Conservation (phyloP, 495 filamentous ascomycete genomes). For the Aspergillus sparsus region DNA sequence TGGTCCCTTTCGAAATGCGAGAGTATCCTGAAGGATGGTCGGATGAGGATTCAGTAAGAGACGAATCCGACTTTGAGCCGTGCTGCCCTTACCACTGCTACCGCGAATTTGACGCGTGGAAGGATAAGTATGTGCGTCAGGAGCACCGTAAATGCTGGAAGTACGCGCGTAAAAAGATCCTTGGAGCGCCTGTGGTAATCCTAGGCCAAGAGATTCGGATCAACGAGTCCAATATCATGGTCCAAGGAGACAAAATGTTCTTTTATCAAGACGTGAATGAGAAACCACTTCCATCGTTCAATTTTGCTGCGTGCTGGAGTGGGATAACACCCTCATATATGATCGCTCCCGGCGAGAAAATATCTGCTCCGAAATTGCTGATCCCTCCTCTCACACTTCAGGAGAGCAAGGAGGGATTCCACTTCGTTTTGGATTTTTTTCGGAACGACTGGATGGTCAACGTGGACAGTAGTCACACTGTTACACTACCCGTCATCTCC, state of each 20-base stretch:
- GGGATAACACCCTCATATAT: not conserved
- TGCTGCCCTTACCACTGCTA: slow-evolving; percentile 4
- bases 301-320: slow-evolving; percentile 4
- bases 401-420: not conserved
- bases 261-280: not conserved
- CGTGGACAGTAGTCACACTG: not conserved
- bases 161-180: not conserved
- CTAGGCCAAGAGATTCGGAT: not conserved
- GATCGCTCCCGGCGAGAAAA: not conserved
- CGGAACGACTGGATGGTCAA: slow-evolving; percentile 9
- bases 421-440: slow-evolving; percentile 8
- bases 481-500: not conserved
- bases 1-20: not conserved
- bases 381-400: slow-evolving; percentile 2
- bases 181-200: not conserved
- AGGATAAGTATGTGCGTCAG: not conserved
- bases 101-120: slow-evolving; percentile 2
- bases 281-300: not conserved
- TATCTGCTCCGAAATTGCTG: not conserved
- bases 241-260: not conserved
- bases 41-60: not conserved
- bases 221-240: not conserved
- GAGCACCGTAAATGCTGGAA: not conserved
- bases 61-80: not conserved
- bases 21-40: not conserved